Base-by-base conservation (phyloP, 495 filamentous ascomycete species). In the Lepraria neglecta region DNA sequence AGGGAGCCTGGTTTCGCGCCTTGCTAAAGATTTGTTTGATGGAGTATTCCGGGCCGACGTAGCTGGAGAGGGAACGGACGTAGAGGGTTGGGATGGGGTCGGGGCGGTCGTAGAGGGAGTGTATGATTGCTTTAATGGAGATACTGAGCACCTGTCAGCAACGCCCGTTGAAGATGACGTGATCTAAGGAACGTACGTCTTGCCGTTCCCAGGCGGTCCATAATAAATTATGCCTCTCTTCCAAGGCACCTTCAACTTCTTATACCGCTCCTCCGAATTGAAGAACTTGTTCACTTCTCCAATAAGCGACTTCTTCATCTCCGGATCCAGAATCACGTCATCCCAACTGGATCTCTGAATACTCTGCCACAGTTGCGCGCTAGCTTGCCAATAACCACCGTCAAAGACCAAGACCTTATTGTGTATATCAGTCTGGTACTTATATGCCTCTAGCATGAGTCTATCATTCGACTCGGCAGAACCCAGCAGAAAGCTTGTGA, bases 121-220 rank as follows among this genome's bases (percentile, higher is more conserved):
- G 76, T 81, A 87, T 87, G 48, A 83, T 76, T 12, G 85, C 85
- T 73, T 87, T 87, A 71, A 87, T 84, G 40, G 77, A 80, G 64
- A 87, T 82, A 3, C 51, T 54, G 30, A 5, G 12, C 19, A 35
- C 28, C 30, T 6, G 30, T 53, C 17, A 53, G 50, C 9, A 53
- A 33, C 17, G n/a, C 4, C 4, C n/a, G 3, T 4, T 5, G 3
- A 31, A 10, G 5, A 38, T 53, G 15, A 21, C 6, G n/a, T n/a
- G 31, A 31, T 31, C 31, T 17, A n/a, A 27, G 14, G 17, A 11
- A 53, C 50, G 31, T 53, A 33, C n/a, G 85, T 87, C 72, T 88
- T 88, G 6, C 85, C 85, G 62, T 86, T 87, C 9, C 64, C 64
- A 2, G 64, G 64, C 3, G 61, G 64, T 19, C 64, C 64, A 47